These are phyloP conservation scores for Pichia heedii DNA, from an alignment of 805 yeast genomes.

Conservation along the genomic window DNA sequence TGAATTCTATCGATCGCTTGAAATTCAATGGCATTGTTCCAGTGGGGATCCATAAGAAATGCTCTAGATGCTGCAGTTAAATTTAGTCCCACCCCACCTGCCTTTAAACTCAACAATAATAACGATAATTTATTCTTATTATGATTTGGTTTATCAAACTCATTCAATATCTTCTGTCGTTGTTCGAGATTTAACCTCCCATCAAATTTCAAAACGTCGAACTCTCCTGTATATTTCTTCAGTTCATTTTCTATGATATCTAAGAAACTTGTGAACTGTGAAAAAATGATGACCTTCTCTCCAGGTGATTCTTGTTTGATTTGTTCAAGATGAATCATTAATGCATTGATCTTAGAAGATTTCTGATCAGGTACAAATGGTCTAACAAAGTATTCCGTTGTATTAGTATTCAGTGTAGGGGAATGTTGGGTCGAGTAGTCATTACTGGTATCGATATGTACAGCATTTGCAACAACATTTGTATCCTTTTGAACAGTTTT, in stretches of 20 bases:
- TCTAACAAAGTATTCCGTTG: constrained; percentile 25
- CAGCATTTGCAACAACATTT: not conserved
- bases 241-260: constrained; percentile 66
- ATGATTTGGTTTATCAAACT: constrained; percentile 32
- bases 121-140: constrained; percentile 31
- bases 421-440: constrained; percentile 5
- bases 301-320: constrained; percentile 48
- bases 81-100: constrained; percentile 92
- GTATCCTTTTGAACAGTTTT: constrained; percentile 24
- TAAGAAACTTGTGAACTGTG: constrained; percentile 79
- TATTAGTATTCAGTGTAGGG: not conserved
- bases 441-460: constrained; percentile 1
- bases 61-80: constrained; percentile 79
- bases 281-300: constrained; percentile 77
- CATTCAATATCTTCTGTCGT: constrained; percentile 50
- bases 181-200: constrained; percentile 66
- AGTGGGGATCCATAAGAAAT: constrained; percentile 93
- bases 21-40: constrained; percentile 88
- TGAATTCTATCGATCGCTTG: constrained; percentile 90
- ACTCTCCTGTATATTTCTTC: constrained; percentile 33
- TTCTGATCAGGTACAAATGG: constrained; percentile 42
- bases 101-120: constrained; percentile 67
- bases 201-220: constrained; percentile 64
- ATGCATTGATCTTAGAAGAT: constrained; percentile 67
- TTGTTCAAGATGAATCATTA: constrained; percentile 47